A percentile compares a stretch with the other conserved stretches of the same genome.
Evolutionary conservation across 108 stramenopile genomes (phyloP).

Genomic region (Cylindrotheca closterium): DNA sequence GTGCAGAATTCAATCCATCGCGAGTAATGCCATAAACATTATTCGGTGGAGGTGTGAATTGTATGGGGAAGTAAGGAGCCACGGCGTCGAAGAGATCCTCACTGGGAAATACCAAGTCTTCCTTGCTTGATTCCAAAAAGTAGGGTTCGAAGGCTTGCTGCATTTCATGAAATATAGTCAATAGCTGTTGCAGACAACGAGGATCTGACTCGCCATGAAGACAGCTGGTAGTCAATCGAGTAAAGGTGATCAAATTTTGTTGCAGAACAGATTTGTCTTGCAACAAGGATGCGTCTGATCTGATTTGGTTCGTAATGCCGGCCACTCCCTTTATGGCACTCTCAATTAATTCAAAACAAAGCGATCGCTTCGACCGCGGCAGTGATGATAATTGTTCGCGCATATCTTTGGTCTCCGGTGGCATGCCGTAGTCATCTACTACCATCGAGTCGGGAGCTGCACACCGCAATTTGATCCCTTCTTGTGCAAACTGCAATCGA

Average conservation of each 20-base stretch:
- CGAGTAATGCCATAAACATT: conserved; percentile 78
- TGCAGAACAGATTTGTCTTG: conserved; percentile 16
- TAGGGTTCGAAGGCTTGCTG: conserved; percentile 36
- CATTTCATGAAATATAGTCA: conserved; percentile 55
- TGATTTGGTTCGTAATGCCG: conserved; percentile 3
- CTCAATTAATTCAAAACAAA: conserved; percentile 67
- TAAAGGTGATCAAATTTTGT: conserved; percentile 43
- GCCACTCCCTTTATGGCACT: conserved; percentile 28
- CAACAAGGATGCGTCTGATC: neutral
- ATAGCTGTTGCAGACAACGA: conserved; percentile 77
- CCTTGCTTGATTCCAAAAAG: conserved; percentile 7
- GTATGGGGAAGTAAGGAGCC: conserved; percentile 83
- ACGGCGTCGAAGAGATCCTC: conserved; percentile 79
- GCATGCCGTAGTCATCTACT: conserved; percentile 22
- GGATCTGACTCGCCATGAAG: conserved; percentile 89
- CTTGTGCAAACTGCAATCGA: conserved; percentile 43
- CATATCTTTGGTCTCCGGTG: conserved; percentile 30
- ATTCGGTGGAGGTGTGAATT: conserved; percentile 86
- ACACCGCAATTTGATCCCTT: conserved; percentile 59
- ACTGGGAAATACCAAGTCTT: conserved; percentile 45
- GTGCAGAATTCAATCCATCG: conserved; percentile 55
- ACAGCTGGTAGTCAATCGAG: conserved; percentile 58
- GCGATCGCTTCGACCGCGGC: conserved; percentile 64
- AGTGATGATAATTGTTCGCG: conserved; percentile 56
- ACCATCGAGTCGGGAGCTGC: conserved; percentile 31